A percentile compares a stretch with the other conserved stretches of the same genome.
Evolutionary conservation across 768 basidiomycete genomes (phyloP).

Genomic region (Boletus sp.): DNA sequence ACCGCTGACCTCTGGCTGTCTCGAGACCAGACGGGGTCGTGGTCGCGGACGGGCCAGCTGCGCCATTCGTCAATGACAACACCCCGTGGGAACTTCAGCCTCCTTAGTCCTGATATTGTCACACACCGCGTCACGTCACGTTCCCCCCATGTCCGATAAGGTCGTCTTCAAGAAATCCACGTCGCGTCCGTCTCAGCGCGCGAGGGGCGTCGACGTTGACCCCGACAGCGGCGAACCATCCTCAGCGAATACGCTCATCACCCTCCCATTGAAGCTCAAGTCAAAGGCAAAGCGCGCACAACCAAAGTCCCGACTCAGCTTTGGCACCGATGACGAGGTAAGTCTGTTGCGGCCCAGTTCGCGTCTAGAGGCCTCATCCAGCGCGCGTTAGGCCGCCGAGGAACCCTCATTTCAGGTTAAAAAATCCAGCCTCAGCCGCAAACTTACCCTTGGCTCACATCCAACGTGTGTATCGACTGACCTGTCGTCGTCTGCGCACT

Average conservation of each 20-base stretch:
- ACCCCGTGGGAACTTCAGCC: conserved; percentile 27
- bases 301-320: conserved; percentile 69
- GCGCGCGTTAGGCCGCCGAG: conserved; percentile 45
- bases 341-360: conserved; percentile 19
- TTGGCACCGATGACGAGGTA: conserved; percentile 71
- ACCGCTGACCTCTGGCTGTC: conserved; percentile 5
- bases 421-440: conserved; percentile 73
- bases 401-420: conserved; percentile 74
- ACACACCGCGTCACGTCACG: conserved; percentile 26
- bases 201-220: conserved; percentile 36
- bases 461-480: conserved; percentile 40
- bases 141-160: conserved; percentile 17
- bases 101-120: conserved; percentile 6
- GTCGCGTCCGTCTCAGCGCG: conserved; percentile 37
- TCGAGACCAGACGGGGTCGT: conserved; percentile 46
- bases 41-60: conserved; percentile 42
- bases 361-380: conserved; percentile 27
- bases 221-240: conserved; percentile 24
- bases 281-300: conserved; percentile 65
- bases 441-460: conserved; percentile 54
- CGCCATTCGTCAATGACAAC: conserved; percentile 19
- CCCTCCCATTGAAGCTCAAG: conserved; percentile 64
- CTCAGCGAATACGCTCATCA: conserved; percentile 47
- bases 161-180: conserved; percentile 45
- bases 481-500: background rate